phyloP scores from a whole-genome alignment of 306 rosid species.

The Prosopis cineraria region DNA sequence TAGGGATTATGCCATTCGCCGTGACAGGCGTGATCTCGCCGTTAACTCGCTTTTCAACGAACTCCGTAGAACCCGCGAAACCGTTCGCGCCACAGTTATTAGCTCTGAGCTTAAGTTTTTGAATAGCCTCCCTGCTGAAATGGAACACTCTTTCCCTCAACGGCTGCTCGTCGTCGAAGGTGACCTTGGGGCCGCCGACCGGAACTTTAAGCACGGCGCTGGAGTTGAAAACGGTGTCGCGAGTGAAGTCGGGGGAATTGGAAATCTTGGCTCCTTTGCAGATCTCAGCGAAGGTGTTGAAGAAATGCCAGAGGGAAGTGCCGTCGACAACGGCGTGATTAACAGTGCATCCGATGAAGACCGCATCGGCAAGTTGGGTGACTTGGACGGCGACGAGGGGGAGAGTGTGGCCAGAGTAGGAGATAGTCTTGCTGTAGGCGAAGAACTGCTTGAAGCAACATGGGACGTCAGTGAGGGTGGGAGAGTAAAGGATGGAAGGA shows the following conservation, averaged over 20 bases:
- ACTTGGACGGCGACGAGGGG: conserved; percentile 61
- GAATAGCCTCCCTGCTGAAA: conserved; percentile 52
- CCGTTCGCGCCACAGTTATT: conserved; percentile 35
- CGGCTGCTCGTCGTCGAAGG: conserved; percentile 50
- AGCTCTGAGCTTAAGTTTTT: conserved; percentile 47
- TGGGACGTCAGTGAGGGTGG: conserved; percentile 39
- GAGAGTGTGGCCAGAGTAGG: conserved; percentile 50
- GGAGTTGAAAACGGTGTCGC: conserved; percentile 56
- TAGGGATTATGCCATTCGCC: background rate
- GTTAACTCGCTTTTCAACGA: conserved; percentile 26
- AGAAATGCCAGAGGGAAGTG: conserved; percentile 69
- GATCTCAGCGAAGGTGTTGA: conserved; percentile 63
- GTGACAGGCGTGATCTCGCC: background rate
- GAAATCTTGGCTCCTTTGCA: conserved; percentile 46
- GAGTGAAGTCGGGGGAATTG: conserved; percentile 46
- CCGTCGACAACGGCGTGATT: conserved; percentile 66
- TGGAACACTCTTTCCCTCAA: conserved; percentile 60
- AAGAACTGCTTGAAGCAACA: conserved; percentile 59
- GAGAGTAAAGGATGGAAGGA: conserved; percentile 5
- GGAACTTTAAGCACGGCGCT: conserved; percentile 51
- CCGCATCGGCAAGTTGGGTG: conserved; percentile 57
- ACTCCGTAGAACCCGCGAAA: conserved; percentile 30
- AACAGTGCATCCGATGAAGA: conserved; percentile 56
- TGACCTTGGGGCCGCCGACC: conserved; percentile 52
- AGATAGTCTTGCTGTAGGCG: conserved; percentile 44